A percentile compares a stretch with the other conserved stretches of the same genome.
These are phyloP conservation scores for Erysiphe neolycopersici DNA, from an alignment of 2,329 filamentous ascomycete genomes.

Conservation along the genomic window DNA sequence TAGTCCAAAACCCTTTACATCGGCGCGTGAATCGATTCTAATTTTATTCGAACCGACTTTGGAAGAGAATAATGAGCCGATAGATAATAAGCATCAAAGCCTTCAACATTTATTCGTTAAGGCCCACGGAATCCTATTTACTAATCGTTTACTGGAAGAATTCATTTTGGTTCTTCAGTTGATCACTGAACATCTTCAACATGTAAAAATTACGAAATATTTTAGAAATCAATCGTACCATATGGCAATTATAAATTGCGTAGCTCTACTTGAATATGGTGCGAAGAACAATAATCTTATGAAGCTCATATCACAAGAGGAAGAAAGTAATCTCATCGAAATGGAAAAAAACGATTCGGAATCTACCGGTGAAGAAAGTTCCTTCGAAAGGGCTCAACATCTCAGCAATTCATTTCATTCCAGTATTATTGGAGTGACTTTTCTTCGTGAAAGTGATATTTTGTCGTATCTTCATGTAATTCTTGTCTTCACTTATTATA, in stretches of 20 bases:
- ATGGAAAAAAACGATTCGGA: neutral
- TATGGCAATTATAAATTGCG: slow-evolving; percentile 23
- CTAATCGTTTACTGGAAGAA: slow-evolving; percentile 19
- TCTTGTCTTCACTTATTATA: slow-evolving; percentile 9
- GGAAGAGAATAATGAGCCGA: slow-evolving; percentile 13
- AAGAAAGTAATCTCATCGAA: slow-evolving; percentile 1
- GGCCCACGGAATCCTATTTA: slow-evolving; percentile 37
- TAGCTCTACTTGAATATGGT: slow-evolving; percentile 12
- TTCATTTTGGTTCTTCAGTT: slow-evolving; percentile 20
- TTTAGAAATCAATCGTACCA: slow-evolving; percentile 24
- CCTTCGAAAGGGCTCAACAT: slow-evolving; percentile 6
- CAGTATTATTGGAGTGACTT: slow-evolving; percentile 7
- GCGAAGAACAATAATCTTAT: slow-evolving; percentile 10
- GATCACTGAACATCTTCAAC: slow-evolving; percentile 25
- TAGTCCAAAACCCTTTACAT: slow-evolving; percentile 27
- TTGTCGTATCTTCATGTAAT: slow-evolving; percentile 10
- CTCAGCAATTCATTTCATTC: slow-evolving; percentile 6
- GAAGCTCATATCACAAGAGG: slow-evolving; percentile 4
- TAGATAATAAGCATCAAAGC: slow-evolving; percentile 15
- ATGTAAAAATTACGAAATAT: slow-evolving; percentile 25
- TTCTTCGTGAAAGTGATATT: slow-evolving; percentile 3
- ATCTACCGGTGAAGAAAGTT: neutral
- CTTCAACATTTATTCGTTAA: slow-evolving; percentile 36
- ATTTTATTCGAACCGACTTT: slow-evolving; percentile 39
- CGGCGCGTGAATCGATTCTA: slow-evolving; percentile 42